Percentiles rank a stretch among this genome's conserved stretches.
phyloP scores from a whole-genome alignment of 129 eudicot genomes.

The Flaveria robusta region DNA sequence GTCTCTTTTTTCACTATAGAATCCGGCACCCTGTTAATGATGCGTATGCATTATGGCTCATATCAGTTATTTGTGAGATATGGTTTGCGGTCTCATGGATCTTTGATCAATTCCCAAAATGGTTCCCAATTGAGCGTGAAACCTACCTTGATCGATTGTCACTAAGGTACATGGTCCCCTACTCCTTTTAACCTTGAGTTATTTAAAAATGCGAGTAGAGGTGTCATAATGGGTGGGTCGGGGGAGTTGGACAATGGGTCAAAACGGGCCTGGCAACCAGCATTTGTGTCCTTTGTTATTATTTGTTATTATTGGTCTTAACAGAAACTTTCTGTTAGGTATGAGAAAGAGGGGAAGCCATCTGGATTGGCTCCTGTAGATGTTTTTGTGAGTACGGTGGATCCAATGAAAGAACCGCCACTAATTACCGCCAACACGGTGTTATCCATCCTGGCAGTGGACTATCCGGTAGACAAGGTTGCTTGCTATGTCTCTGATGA shows the following conservation, averaged over 20 bases:
- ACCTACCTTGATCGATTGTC: slow-evolving; percentile 89
- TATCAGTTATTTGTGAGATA: slow-evolving; percentile 84
- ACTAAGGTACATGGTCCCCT: slow-evolving; percentile 51
- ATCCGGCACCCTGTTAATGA: slow-evolving; percentile 77
- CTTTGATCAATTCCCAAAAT: slow-evolving; percentile 88
- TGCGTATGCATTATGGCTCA: slow-evolving; percentile 85
- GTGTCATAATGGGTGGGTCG: not conserved
- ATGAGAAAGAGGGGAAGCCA: slow-evolving; percentile 94
- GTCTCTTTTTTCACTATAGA: slow-evolving; percentile 82
- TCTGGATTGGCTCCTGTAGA: slow-evolving; percentile 83
- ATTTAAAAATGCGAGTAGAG: not conserved
- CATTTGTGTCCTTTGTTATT: not conserved
- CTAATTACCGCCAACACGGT: slow-evolving; percentile 93
- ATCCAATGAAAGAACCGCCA: slow-evolving; percentile 89
- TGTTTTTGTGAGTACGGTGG: slow-evolving; percentile 85
- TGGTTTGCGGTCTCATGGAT: slow-evolving; percentile 98
- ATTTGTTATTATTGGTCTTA: not conserved
- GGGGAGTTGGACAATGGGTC: not conserved
- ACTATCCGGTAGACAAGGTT: slow-evolving; percentile 93
- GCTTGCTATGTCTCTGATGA: slow-evolving; percentile 95
- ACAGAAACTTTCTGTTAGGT: slow-evolving; percentile 40
- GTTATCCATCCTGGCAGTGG: slow-evolving; percentile 86
- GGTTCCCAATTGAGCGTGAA: slow-evolving; percentile 84
- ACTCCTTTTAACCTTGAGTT: not conserved
- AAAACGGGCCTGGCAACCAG: not conserved